phyloP scores from a whole-genome alignment of 176 grass and related monocot species.

The Otatea glauca region DNA sequence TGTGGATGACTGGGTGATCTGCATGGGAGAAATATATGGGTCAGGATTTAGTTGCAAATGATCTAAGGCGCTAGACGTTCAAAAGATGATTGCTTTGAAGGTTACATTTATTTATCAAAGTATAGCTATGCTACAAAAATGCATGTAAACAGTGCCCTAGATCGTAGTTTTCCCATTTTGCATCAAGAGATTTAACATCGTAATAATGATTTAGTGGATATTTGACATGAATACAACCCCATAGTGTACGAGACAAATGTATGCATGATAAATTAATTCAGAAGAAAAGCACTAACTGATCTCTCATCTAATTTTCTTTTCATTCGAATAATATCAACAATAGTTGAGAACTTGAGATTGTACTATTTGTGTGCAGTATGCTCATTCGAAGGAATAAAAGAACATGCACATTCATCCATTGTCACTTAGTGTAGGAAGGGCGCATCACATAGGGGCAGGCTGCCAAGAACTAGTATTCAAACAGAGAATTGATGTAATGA shows the following conservation, averaged over 20 bases:
- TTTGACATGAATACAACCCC: neutral
- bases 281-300: neutral
- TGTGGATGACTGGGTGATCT: slow-evolving; percentile 93
- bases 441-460: too few relatives aligned
- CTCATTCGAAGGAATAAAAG: neutral
- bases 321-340: neutral
- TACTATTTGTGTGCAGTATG: neutral
- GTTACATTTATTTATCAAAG: slow-evolving; percentile 11
- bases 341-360: neutral
- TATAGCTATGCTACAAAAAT: slow-evolving; percentile 25
- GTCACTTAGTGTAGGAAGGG: neutral
- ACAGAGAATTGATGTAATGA: too few relatives aligned
- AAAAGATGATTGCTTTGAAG: slow-evolving; percentile 30
- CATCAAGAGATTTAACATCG: neutral
- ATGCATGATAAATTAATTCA: neutral
- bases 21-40: slow-evolving; percentile 30
- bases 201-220: neutral
- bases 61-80: neutral
- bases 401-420: neutral
- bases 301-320: neutral
- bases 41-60: slow-evolving; percentile 2
- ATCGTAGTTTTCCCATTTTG: neutral
- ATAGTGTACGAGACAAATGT: neutral
- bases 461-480: too few relatives aligned
- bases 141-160: neutral